Conservation (phyloP, 495 filamentous ascomycete species). For the Polyplosphaeria fusca region DNA sequence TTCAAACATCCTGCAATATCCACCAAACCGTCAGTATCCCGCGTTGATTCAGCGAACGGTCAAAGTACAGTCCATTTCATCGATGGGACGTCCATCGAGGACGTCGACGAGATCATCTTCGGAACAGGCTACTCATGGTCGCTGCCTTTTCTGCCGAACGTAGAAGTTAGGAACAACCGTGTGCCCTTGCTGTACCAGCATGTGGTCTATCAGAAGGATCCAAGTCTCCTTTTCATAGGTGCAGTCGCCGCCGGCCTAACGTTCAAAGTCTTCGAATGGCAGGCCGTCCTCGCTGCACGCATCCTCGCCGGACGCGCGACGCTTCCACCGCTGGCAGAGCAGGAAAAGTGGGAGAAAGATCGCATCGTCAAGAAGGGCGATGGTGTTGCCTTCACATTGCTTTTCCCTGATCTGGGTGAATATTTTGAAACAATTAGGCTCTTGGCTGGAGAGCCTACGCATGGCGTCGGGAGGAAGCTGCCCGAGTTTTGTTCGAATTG, state of each 20-base stretch:
- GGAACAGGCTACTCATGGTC: slow-evolving; percentile 27
- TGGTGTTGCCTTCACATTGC: slow-evolving; percentile 14
- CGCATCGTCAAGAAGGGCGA: slow-evolving; percentile 36
- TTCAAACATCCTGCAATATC: slow-evolving; percentile 14
- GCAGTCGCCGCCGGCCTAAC: slow-evolving; percentile 53
- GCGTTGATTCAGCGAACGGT: background rate
- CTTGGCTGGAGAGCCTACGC: slow-evolving; percentile 13
- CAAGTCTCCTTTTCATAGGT: slow-evolving; percentile 12
- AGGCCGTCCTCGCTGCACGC: slow-evolving; percentile 56
- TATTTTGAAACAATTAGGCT: slow-evolving; percentile 12
- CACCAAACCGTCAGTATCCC: slow-evolving; percentile 5
- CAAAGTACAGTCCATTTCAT: slow-evolving; percentile 11
- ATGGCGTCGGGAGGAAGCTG: background rate
- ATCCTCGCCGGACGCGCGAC: slow-evolving; percentile 49
- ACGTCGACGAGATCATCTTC: slow-evolving; percentile 24
- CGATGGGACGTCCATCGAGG: slow-evolving; percentile 12
- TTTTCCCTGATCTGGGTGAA: slow-evolving; percentile 12
- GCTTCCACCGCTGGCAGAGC: slow-evolving; percentile 39
- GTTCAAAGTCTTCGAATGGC: slow-evolving; percentile 60
- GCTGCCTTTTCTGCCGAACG: slow-evolving; percentile 10
- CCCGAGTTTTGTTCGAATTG: background rate
- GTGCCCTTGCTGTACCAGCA: slow-evolving; percentile 16
- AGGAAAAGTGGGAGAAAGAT: slow-evolving; percentile 45
- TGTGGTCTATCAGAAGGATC: slow-evolving; percentile 7
- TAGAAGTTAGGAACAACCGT: slow-evolving; percentile 8